A percentile compares a stretch with the other conserved stretches of the same genome.
phyloP scores from a whole-genome alignment of 2,329 filamentous ascomycete species.

The Xylaria sp. region DNA sequence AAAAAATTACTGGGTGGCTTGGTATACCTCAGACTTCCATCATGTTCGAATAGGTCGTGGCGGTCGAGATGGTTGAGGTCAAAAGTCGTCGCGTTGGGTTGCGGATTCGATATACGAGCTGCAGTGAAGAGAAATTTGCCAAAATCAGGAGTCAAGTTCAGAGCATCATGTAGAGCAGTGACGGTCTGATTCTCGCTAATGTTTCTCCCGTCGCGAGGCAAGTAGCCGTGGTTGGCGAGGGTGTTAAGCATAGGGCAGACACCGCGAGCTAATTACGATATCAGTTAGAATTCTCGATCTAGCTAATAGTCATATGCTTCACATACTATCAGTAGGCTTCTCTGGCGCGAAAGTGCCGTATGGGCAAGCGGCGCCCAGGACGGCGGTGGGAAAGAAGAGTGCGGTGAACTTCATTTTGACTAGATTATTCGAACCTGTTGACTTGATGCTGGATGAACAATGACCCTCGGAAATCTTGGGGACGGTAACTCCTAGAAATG shows the following conservation, averaged over 20 bases:
- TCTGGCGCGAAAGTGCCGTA: conserved; percentile 29
- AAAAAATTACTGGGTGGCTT: neutral
- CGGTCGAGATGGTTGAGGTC: conserved; percentile 56
- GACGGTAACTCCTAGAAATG: neutral
- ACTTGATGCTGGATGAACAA: conserved; percentile 1
- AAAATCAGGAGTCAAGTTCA: conserved; percentile 57
- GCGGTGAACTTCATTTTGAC: conserved; percentile 31
- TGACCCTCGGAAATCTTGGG: neutral
- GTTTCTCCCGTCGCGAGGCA: conserved; percentile 58
- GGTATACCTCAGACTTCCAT: conserved; percentile 56
- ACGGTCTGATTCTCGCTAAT: conserved; percentile 53
- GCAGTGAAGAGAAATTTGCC: conserved; percentile 55
- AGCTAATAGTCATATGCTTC: neutral
- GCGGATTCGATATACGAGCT: conserved; percentile 56
- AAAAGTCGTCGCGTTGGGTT: conserved; percentile 57
- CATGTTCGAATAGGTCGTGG: conserved; percentile 61
- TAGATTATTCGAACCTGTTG: neutral
- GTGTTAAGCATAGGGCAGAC: conserved; percentile 63
- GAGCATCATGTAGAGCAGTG: conserved; percentile 51
- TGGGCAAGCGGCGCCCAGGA: conserved; percentile 26
- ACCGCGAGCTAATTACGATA: conserved; percentile 29
- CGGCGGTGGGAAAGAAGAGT: conserved; percentile 27
- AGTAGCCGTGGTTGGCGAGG: conserved; percentile 61
- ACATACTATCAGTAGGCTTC: conserved; percentile 34
- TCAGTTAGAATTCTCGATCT: conserved; percentile 12